Conservation (phyloP, 371 early-diverging fungal species). For the Cokeromyces recurvatus region DNA sequence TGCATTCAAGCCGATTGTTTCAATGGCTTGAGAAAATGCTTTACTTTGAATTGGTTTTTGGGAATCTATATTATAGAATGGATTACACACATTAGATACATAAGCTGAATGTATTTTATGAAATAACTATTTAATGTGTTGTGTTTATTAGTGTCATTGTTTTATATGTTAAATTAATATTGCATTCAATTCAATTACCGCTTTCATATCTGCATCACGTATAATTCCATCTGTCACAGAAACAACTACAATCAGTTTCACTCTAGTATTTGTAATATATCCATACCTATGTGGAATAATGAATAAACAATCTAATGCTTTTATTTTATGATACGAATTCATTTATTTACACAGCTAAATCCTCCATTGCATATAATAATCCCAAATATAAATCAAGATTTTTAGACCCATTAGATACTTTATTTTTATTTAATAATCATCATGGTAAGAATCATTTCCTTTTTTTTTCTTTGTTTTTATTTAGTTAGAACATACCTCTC, state of each 20-base stretch:
- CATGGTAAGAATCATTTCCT: too few relatives aligned
- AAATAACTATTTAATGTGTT: slow-evolving; percentile 79
- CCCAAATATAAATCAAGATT: slow-evolving; percentile 78
- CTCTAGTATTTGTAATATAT: slow-evolving; percentile 81
- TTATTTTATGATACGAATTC: too few relatives aligned
- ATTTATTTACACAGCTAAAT: slow-evolving; percentile 76
- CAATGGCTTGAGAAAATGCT: slow-evolving; percentile 55
- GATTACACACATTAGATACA: slow-evolving; percentile 74
- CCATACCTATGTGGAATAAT: slow-evolving; percentile 74
- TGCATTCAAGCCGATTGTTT: slow-evolving; percentile 43
- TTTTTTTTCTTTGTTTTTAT: too few relatives aligned
- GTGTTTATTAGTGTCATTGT: too few relatives aligned
- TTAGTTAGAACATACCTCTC: slow-evolving; percentile 45
- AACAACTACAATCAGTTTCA: slow-evolving; percentile 75
- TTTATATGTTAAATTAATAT: too few relatives aligned
- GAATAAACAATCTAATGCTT: not conserved
- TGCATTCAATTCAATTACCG: slow-evolving; percentile 61
- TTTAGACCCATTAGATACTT: slow-evolving; percentile 58
- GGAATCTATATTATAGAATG: slow-evolving; percentile 70
- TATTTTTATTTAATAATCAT: too few relatives aligned
- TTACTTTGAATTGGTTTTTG: slow-evolving; percentile 54
- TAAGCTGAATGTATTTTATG: slow-evolving; percentile 78
- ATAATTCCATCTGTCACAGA: slow-evolving; percentile 72
- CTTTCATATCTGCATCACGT: slow-evolving; percentile 76
- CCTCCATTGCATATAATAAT: slow-evolving; percentile 81